Conservation (phyloP, 140 eudicot genomes). For the Anethum foeniculum region DNA sequence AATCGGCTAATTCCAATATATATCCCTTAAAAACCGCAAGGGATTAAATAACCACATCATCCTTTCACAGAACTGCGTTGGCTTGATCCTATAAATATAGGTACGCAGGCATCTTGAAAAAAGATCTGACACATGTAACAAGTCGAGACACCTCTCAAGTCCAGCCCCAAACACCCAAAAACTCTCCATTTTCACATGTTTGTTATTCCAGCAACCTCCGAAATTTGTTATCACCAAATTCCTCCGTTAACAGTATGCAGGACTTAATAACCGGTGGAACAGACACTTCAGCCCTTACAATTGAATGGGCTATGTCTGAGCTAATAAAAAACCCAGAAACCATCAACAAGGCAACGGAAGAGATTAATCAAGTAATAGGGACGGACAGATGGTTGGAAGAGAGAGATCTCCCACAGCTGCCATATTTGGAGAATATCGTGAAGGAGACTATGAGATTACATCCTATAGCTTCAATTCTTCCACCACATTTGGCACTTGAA, state of each 20-base stretch:
- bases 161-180: no score
- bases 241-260: neutral
- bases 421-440: conserved; percentile 13
- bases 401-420: conserved; percentile 19
- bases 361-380: conserved; percentile 26
- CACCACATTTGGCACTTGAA: conserved; percentile 24
- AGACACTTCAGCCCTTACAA: conserved; percentile 18
- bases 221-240: no score
- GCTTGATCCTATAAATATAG: no score
- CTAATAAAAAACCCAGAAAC: conserved; percentile 18
- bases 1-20: no score
- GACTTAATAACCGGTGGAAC: conserved; percentile 21
- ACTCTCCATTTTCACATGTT: no score
- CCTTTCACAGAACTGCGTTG: no score
- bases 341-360: conserved; percentile 22
- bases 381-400: conserved; percentile 36
- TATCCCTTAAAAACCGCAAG: no score
- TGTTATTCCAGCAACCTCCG: no score
- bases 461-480: conserved; percentile 6
- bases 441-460: conserved; percentile 4
- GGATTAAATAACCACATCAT: no score
- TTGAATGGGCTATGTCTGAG: conserved; percentile 34
- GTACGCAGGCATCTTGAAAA: no score
- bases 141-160: no score
- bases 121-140: no score